phyloP scores from a whole-genome alignment of 495 filamentous ascomycete species.

The Penicillium robsamsonii region DNA sequence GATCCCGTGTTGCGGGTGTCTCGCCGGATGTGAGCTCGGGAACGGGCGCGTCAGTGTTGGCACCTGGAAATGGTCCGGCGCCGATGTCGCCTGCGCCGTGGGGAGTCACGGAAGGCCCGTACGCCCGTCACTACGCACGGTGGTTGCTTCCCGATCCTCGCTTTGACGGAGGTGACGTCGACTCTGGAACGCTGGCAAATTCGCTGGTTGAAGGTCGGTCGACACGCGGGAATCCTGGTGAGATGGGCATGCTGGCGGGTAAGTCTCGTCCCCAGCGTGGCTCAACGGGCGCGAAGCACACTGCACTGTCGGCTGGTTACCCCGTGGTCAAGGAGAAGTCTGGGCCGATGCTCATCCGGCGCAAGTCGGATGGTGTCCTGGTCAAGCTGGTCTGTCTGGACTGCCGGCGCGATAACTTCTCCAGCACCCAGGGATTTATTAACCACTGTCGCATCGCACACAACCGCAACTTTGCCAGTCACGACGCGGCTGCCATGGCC shows the following conservation, averaged over 20 bases:
- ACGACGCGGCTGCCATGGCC: constrained; percentile 88
- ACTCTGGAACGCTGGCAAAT: constrained; percentile 29
- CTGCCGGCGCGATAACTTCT: constrained; percentile 86
- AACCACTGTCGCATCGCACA: constrained; percentile 98
- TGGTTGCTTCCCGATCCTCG: constrained; percentile 88
- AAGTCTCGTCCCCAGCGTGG: constrained; percentile 63
- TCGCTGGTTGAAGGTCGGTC: constrained; percentile 58
- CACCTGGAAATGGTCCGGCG: constrained; percentile 54
- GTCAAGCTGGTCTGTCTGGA: constrained; percentile 87
- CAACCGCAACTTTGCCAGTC: constrained; percentile 83
- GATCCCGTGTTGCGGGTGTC: constrained; percentile 59
- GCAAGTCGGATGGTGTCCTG: constrained; percentile 57
- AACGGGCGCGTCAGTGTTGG: constrained; percentile 62
- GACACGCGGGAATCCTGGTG: constrained; percentile 69
- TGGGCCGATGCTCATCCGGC: constrained; percentile 59
- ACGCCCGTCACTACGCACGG: constrained; percentile 86
- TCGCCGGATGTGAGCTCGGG: constrained; percentile 65
- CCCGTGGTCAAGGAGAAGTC: constrained; percentile 64
- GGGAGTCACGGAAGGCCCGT: constrained; percentile 88
- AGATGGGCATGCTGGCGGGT: constrained; percentile 52
- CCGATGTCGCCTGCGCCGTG: constrained; percentile 72
- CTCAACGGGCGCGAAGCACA: constrained; percentile 58
- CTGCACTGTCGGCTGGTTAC: constrained; percentile 71
- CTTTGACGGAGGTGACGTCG: constrained; percentile 69
- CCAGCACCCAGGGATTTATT: constrained; percentile 94